Conservation (phyloP, 192 early-diverging fungal species). For the Phycomyces nitens region DNA sequence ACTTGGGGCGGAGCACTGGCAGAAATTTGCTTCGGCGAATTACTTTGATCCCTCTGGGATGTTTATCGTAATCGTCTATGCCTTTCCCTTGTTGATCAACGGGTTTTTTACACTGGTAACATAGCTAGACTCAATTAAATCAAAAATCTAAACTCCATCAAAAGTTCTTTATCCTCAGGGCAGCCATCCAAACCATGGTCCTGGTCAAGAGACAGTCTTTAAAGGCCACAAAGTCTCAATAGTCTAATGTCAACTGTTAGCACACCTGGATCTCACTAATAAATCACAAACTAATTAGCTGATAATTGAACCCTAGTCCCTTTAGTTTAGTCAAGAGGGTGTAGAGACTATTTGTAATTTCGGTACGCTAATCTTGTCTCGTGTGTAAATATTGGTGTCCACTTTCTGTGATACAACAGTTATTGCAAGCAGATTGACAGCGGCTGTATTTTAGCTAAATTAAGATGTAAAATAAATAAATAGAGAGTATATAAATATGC, state of each 20-base stretch:
- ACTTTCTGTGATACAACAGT: no score
- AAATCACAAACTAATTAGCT: background rate
- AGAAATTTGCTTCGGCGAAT: slow-evolving; percentile 41
- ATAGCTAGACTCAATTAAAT: background rate
- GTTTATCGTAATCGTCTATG: slow-evolving; percentile 41
- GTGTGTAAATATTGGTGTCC: no score
- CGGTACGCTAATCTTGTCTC: no score
- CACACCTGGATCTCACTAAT: background rate
- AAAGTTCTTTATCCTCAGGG: slow-evolving; percentile 36
- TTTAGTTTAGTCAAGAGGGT: no score
- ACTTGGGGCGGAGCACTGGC: slow-evolving; percentile 38
- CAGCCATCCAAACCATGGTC: slow-evolving; percentile 28
- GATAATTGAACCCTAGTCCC: background rate
- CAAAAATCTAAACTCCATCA: background rate
- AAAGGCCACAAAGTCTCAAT: slow-evolving; percentile 1
- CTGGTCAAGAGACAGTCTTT: slow-evolving; percentile 37
- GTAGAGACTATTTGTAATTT: no score
- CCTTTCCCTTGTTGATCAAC: slow-evolving; percentile 40
- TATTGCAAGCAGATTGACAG: no score
- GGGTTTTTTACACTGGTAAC: slow-evolving; percentile 31
- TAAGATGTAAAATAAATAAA: no score
- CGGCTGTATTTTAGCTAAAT: no score
- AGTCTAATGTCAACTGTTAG: no score
- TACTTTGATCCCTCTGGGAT: slow-evolving; percentile 48
- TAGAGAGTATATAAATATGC: no score